Base-by-base conservation (phyloP, 257 asterid species). In the Datura wrightii region DNA sequence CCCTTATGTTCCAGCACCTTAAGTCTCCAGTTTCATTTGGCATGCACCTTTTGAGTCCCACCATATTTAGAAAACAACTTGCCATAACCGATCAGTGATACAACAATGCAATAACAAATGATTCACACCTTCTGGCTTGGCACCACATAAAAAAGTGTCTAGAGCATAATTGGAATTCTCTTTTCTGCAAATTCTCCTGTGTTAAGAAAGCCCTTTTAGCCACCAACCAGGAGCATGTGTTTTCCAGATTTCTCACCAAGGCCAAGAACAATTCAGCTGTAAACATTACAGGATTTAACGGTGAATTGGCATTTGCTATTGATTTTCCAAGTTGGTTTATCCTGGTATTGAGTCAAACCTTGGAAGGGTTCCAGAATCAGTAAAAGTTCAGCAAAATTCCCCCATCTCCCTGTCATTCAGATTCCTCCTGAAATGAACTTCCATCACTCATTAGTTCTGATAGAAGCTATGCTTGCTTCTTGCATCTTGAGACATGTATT, bases 331-430 rank as follows among this genome's bases (percentile, higher is more conserved):
- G 10, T 59, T n/a, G 65, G 36, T 36, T 59, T n/a, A n/a, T 8
- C 66, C 31, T n/a, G 36, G 66, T 10, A 59, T 59, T 59, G 66
- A 59, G 66, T n/a, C 66, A 59, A 59, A 59, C 66, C 34, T 59
- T 10, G 66, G 66, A n/a, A 59, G 34, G 6, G 14, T 59, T 59
- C 66, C 5, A 59, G 66, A 59, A 59, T n/a, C 36, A 59, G 11
- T 4, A n/a, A n/a, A 59, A 59, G 36, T n/a, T 59, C 36, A 59
- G 36, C 36, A 8, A 59, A 3, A 59, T 59, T n/a, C 66, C 66
- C 66, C 19, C 13, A n/a, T 60, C 67, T 19, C 39, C 67, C 39
- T 19, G 39, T 19, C 15, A 60, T 60, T 60, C 67, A 19, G 37
- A 60, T 60, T 60, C 67, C 39, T 60, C 0, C 39, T 60, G 37